Percentiles rank a stretch among this genome's conserved stretches.
Conservation (phyloP, 805 yeast species). For the Lipomyces oligophaga region DNA sequence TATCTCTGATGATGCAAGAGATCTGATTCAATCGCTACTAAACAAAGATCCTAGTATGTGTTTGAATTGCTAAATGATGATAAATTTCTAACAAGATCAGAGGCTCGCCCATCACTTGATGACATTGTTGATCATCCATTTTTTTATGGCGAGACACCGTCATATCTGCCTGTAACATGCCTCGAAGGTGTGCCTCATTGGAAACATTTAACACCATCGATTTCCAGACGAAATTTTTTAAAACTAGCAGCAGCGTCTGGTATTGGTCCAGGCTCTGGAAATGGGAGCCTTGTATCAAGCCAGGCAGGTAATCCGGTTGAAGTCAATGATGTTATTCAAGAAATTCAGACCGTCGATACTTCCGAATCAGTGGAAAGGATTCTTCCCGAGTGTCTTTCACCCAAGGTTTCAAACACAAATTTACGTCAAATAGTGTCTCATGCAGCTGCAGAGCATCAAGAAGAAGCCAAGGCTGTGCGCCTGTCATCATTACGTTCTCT, state of each 20-base stretch:
- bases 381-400: conserved; percentile 23
- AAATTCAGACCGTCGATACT: conserved; percentile 1
- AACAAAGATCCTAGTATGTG: conserved; percentile 62
- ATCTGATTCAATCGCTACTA: conserved; percentile 67
- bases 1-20: conserved; percentile 67
- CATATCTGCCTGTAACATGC: conserved; percentile 56
- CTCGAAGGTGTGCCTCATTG: conserved; percentile 61
- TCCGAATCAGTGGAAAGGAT: conserved; percentile 7
- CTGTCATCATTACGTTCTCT: conserved; percentile 13
- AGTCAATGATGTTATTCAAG: conserved; percentile 8
- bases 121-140: conserved; percentile 79
- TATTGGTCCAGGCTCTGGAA: conserved; percentile 22
- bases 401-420: conserved; percentile 15
- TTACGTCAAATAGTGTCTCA: conserved; percentile 17
- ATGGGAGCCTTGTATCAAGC: conserved; percentile 7
- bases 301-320: conserved; percentile 22
- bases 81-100: neutral
- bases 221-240: conserved; percentile 21
- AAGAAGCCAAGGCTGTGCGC: neutral
- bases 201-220: conserved; percentile 33
- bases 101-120: conserved; percentile 69
- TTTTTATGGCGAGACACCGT: conserved; percentile 85
- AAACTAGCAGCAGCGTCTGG: conserved; percentile 27
- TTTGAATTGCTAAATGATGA: neutral
- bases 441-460: conserved; percentile 12